A percentile compares a stretch with the other conserved stretches of the same genome.
Conservation (phyloP, 305 asterid genomes). For the Fraxinus latifolia region DNA sequence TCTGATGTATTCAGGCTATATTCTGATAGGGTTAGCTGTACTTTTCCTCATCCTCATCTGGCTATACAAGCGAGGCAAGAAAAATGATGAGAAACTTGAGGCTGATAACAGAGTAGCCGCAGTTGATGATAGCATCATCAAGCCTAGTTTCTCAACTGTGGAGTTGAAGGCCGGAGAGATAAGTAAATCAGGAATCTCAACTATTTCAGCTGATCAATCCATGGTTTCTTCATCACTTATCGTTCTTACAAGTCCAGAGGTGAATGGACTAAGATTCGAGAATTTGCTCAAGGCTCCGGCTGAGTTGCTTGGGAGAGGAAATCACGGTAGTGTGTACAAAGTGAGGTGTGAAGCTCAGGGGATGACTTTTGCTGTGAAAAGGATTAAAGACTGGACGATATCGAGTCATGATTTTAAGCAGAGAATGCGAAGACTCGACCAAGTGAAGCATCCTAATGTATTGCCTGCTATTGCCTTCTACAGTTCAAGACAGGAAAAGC, state of each 20-base stretch:
- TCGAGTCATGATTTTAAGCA: slow-evolving; percentile 51
- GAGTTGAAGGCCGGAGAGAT: slow-evolving; percentile 33
- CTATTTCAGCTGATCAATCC: slow-evolving; percentile 36
- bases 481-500: slow-evolving; percentile 69
- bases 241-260: slow-evolving; percentile 46
- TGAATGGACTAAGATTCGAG: slow-evolving; percentile 58
- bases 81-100: slow-evolving; percentile 20
- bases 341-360: slow-evolving; percentile 47
- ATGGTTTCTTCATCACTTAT: slow-evolving; percentile 43
- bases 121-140: slow-evolving; percentile 29
- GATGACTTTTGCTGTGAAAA: slow-evolving; percentile 56
- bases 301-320: slow-evolving; percentile 78
- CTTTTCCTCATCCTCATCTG: slow-evolving; percentile 35
- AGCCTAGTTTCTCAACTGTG: slow-evolving; percentile 37
- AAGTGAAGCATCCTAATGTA: slow-evolving; percentile 60
- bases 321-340: slow-evolving; percentile 66
- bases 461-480: slow-evolving; percentile 66
- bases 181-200: slow-evolving; percentile 33
- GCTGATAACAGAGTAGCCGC: slow-evolving; percentile 27
- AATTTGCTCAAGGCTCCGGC: slow-evolving; percentile 80
- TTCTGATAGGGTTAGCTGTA: slow-evolving; percentile 45
- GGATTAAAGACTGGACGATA: slow-evolving; percentile 64
- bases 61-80: slow-evolving; percentile 36
- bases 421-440: slow-evolving; percentile 57
- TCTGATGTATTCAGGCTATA: slow-evolving; percentile 59